A percentile compares a stretch with the other conserved stretches of the same genome.
Evolutionary conservation across 164 flowering plant genomes (phyloP).

Genomic region (Akebia trifoliata): DNA sequence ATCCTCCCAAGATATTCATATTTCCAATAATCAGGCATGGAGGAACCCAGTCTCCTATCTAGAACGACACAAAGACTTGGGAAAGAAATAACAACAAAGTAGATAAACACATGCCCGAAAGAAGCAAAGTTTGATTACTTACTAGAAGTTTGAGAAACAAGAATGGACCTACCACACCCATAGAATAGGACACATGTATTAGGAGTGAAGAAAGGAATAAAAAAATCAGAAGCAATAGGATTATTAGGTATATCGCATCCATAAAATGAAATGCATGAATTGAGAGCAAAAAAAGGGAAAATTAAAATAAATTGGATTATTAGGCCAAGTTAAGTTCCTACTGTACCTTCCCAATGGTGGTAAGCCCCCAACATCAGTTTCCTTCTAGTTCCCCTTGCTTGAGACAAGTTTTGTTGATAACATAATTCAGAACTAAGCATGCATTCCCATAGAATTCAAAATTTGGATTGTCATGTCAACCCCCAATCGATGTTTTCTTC

Average conservation of each 20-base stretch:
- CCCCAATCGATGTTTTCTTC: too few relatives aligned
- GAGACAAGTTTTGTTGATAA: conserved; percentile 61
- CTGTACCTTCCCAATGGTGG: conserved; percentile 90
- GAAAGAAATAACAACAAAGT: not conserved
- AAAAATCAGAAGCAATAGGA: not conserved
- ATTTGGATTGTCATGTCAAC: too few relatives aligned
- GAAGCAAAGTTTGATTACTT: conserved; percentile 25
- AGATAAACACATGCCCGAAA: too few relatives aligned
- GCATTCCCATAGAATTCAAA: too few relatives aligned
- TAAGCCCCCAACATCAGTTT: conserved; percentile 71
- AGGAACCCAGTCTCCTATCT: conserved; percentile 81
- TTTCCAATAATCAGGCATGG: conserved; percentile 66
- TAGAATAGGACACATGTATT: conserved; percentile 15
- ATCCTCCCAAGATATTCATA: conserved; percentile 93
- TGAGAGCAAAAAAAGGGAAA: too few relatives aligned
- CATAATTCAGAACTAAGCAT: too few relatives aligned
- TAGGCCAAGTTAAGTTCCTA: not conserved
- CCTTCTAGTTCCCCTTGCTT: conserved; percentile 60
- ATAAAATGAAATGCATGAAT: too few relatives aligned
- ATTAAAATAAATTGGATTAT: too few relatives aligned
- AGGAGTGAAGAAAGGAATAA: conserved; percentile 7
- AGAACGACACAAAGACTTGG: conserved; percentile 11
- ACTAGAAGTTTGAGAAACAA: conserved; percentile 78
- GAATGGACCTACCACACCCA: conserved; percentile 50
- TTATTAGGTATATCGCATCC: too few relatives aligned